These are phyloP conservation scores for Podospora appendiculata DNA, from an alignment of 495 filamentous ascomycete species.

Conservation along the genomic window DNA sequence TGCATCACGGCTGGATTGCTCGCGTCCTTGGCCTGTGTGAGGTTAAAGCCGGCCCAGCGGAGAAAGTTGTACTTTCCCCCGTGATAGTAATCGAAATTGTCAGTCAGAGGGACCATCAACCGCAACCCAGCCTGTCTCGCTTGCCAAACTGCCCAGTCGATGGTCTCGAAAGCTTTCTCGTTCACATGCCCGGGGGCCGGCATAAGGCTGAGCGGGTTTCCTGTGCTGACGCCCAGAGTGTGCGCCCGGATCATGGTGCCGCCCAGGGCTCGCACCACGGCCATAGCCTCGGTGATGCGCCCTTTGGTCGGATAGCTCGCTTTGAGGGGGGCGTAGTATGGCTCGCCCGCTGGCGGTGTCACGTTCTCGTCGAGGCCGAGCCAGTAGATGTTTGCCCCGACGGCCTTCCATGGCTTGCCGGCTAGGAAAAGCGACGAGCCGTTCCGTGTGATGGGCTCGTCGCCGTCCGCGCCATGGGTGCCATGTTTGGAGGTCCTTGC, in stretches of 20 bases:
- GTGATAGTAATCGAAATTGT: slow-evolving; percentile 49
- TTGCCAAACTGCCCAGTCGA: slow-evolving; percentile 49
- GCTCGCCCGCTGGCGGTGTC: slow-evolving; percentile 36
- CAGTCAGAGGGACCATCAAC: slow-evolving; percentile 40
- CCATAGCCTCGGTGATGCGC: slow-evolving; percentile 47
- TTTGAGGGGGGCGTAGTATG: slow-evolving; percentile 40
- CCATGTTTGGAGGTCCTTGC: not conserved
- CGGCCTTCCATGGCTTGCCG: slow-evolving; percentile 40
- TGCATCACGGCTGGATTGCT: slow-evolving; percentile 35
- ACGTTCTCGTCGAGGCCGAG: slow-evolving; percentile 53
- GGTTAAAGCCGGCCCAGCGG: slow-evolving; percentile 43
- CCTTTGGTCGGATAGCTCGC: slow-evolving; percentile 48
- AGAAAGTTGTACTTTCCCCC: slow-evolving; percentile 52
- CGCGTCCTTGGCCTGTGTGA: slow-evolving; percentile 25
- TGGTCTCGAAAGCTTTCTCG: slow-evolving; percentile 39
- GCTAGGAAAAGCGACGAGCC: slow-evolving; percentile 33
- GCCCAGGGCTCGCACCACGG: slow-evolving; percentile 41
- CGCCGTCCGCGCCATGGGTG: not conserved
- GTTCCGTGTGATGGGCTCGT: slow-evolving; percentile 24
- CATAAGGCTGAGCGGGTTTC: slow-evolving; percentile 44
- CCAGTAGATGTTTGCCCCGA: slow-evolving; percentile 51
- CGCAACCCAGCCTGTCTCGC: slow-evolving; percentile 43
- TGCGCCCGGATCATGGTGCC: slow-evolving; percentile 45
- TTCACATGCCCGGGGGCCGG: slow-evolving; percentile 38
- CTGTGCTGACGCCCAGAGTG: slow-evolving; percentile 45